Conservation (phyloP, 2,329 filamentous ascomycete genomes). For the Colletotrichum viniferum region DNA sequence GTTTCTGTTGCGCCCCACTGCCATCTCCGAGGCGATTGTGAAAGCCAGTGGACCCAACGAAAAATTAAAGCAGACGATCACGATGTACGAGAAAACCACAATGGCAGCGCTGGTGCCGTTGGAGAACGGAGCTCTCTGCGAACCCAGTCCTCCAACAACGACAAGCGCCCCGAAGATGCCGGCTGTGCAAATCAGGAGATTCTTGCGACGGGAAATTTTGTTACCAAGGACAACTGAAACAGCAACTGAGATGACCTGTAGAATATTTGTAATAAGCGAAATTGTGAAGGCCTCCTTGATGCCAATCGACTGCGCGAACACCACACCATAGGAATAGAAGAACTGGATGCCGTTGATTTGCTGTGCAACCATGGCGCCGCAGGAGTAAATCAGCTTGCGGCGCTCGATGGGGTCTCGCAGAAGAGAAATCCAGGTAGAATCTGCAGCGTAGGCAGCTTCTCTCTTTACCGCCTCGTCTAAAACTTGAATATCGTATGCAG, state of each 20-base stretch:
- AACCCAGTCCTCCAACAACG: background rate
- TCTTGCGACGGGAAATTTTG: conserved; percentile 36
- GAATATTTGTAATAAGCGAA: conserved; percentile 39
- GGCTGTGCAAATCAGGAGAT: conserved; percentile 37
- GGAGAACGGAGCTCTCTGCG: background rate
- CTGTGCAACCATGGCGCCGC: conserved; percentile 44
- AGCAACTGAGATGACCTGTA: conserved; percentile 42
- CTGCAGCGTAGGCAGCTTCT: conserved; percentile 28
- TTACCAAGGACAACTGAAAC: conserved; percentile 38
- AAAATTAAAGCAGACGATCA: conserved; percentile 44
- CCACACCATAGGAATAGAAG: conserved; percentile 44
- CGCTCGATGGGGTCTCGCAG: conserved; percentile 45
- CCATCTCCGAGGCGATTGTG: conserved; percentile 44
- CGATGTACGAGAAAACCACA: conserved; percentile 30
- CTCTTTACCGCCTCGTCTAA: conserved; percentile 13
- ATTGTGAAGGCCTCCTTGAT: conserved; percentile 41
- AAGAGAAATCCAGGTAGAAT: conserved; percentile 41
- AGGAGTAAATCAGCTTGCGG: conserved; percentile 45
- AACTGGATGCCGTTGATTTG: conserved; percentile 50
- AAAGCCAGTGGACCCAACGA: conserved; percentile 40
- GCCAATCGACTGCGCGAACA: conserved; percentile 43
- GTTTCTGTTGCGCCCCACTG: conserved; percentile 47
- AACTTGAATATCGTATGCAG: background rate
- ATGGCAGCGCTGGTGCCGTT: conserved; percentile 28
- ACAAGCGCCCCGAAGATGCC: conserved; percentile 33